Evolutionary conservation across 768 basidiomycete genomes (phyloP).

Genomic region (Sistotremastrum suecicum): DNA sequence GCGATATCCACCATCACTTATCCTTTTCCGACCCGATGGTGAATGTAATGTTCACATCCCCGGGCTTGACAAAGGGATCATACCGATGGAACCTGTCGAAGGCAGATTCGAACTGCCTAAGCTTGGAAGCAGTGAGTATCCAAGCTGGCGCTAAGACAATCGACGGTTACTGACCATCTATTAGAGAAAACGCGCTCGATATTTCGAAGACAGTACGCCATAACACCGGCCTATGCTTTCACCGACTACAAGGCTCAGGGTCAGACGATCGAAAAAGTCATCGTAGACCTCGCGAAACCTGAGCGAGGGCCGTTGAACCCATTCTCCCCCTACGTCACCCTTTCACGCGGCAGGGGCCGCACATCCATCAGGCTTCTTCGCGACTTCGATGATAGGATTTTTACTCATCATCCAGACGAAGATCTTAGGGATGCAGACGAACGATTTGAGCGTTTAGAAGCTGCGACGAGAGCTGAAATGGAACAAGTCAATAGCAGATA

Average conservation of each 20-base stretch:
- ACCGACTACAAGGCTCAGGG: slow-evolving; percentile 29
- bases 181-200: slow-evolving; percentile 9
- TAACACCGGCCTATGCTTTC: slow-evolving; percentile 24
- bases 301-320: slow-evolving; percentile 13
- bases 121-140: slow-evolving; percentile 2
- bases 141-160: neutral
- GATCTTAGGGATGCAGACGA: slow-evolving; percentile 12
- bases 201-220: slow-evolving; percentile 15
- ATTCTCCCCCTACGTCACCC: slow-evolving; percentile 21
- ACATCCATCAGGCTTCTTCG: slow-evolving; percentile 18
- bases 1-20: slow-evolving; percentile 17
- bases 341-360: slow-evolving; percentile 19
- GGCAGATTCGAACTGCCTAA: neutral
- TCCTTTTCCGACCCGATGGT: slow-evolving; percentile 20
- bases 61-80: slow-evolving; percentile 17
- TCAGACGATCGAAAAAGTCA: slow-evolving; percentile 20
- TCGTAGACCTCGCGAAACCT: slow-evolving; percentile 22
- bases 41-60: too few species aligned
- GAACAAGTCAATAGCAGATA: too few species aligned
- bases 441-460: slow-evolving; percentile 5
- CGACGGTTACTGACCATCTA: neutral
- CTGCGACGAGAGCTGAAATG: too few species aligned
- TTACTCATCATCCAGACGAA: slow-evolving; percentile 12
- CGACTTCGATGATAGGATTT: slow-evolving; percentile 15
- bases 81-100: slow-evolving; percentile 20